Evolutionary conservation across 1,284 basidiomycete genomes (phyloP).

Genomic region (Apiotrichum mycotoxinovorans): DNA sequence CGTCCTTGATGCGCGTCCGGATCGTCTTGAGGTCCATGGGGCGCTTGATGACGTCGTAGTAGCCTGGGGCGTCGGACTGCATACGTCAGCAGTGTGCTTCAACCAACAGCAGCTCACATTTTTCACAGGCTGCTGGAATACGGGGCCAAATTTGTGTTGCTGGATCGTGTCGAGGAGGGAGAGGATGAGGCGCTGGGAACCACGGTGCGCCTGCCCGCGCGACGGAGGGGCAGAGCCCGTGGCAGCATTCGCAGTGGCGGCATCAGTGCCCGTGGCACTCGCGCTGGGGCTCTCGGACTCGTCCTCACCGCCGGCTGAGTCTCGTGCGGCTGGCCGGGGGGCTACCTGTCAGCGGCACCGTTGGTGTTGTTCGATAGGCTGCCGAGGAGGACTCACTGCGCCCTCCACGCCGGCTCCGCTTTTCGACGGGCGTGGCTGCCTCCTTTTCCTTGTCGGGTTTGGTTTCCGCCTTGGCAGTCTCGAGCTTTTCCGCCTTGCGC

Average conservation of each 20-base stretch:
- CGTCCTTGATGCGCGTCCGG: constrained; percentile 74
- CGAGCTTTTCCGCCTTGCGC: constrained; percentile 17
- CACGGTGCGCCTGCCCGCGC: constrained; percentile 4
- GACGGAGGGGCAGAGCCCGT: constrained; percentile 4
- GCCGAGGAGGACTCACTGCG: constrained; percentile 16
- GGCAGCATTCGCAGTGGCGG: constrained; percentile 5
- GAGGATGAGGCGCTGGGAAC: constrained; percentile 70
- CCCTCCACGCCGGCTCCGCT: constrained; percentile 11
- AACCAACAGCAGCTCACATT: constrained; percentile 46
- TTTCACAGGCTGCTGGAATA: constrained; percentile 87
- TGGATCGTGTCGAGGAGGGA: constrained; percentile 77
- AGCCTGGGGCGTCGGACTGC: constrained; percentile 62
- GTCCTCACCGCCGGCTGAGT: constrained; percentile 26
- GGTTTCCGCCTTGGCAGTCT: too few relatives aligned
- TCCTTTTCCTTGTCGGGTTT: constrained; percentile 8
- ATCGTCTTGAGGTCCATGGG: constrained; percentile 93
- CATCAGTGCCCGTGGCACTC: constrained; percentile 3
- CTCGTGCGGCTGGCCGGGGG: constrained; percentile 29
- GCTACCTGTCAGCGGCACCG: constrained; percentile 33
- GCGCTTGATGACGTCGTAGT: constrained; percentile 80
- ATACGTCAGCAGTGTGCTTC: not conserved
- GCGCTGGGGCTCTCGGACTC: constrained; percentile 9
- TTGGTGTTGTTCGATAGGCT: constrained; percentile 2
- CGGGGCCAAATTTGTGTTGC: constrained; percentile 76
- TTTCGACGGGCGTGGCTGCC: constrained; percentile 15